Conservation (phyloP, 2,329 filamentous ascomycete species). For the Sporothrix euskadiensis region DNA sequence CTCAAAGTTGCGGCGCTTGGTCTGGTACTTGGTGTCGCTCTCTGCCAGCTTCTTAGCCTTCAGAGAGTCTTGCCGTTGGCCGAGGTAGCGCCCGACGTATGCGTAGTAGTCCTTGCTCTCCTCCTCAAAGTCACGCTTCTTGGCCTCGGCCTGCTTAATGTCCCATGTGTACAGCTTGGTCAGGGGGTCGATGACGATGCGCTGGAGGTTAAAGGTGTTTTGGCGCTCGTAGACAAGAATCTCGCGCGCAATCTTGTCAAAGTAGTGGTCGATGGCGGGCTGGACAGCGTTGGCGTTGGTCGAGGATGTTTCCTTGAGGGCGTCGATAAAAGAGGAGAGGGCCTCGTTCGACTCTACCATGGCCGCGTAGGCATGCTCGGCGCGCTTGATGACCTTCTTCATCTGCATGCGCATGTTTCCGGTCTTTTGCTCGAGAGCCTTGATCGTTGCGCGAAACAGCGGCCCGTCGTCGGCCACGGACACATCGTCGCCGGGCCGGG, state of each 20-base stretch:
- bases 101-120: constrained; percentile 98
- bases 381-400: constrained; percentile 92
- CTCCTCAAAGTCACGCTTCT: constrained; percentile 97
- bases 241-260: constrained; percentile 91
- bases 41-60: constrained; percentile 97
- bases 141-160: constrained; percentile 95
- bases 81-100: constrained; percentile 93
- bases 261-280: constrained; percentile 95
- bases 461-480: constrained; percentile 87
- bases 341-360: constrained; percentile 85
- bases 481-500: constrained; percentile 82
- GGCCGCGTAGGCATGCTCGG: constrained; percentile 80
- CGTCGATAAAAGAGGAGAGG: constrained; percentile 77
- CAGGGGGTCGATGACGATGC: constrained; percentile 91
- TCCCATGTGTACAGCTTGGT: constrained; percentile 89
- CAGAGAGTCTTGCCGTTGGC: constrained; percentile 89
- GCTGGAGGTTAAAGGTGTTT: constrained; percentile 82
- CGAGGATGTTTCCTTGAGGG: constrained; percentile 80
- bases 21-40: constrained; percentile 94
- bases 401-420: constrained; percentile 90
- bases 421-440: constrained; percentile 93
- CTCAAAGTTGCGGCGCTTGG: constrained; percentile 91
- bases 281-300: constrained; percentile 97
- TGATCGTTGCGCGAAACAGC: constrained; percentile 94
- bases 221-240: constrained; percentile 84